Evolutionary conservation across 371 early-diverging fungal genomes (phyloP).

Genomic region (Nematocida sp.): DNA sequence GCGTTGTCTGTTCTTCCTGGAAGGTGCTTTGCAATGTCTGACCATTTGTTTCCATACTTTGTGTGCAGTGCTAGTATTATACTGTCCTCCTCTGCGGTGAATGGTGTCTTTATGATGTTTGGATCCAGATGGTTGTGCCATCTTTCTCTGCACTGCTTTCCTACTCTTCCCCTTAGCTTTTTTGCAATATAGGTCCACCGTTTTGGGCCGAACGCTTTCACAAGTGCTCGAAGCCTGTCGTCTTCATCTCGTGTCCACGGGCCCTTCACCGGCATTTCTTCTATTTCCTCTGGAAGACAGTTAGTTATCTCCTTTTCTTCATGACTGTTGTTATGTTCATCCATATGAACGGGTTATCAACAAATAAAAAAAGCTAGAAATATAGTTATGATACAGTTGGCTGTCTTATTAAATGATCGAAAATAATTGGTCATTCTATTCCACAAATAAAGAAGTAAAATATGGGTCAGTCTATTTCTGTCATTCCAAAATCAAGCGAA

Average conservation of each 20-base stretch:
- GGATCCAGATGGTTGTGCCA: conserved; percentile 72
- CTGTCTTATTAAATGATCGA: conserved; percentile 16
- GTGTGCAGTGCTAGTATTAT: conserved; percentile 66
- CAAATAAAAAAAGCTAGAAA: conserved; percentile 60
- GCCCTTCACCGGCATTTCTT: conserved; percentile 65
- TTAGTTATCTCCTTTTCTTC: conserved; percentile 22
- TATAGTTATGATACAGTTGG: conserved; percentile 50
- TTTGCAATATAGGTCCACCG: conserved; percentile 71
- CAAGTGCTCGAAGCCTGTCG: conserved; percentile 58
- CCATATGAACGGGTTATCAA: conserved; percentile 63
- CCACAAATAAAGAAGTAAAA: not conserved
- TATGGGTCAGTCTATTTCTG: too few species aligned
- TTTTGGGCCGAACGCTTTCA: conserved; percentile 65
- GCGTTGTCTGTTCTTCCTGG: conserved; percentile 71
- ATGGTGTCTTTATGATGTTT: conserved; percentile 69
- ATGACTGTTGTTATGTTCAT: conserved; percentile 51
- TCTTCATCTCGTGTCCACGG: conserved; percentile 71
- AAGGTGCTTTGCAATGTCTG: conserved; percentile 68
- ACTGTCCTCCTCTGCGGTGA: conserved; percentile 66
- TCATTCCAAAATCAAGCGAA: too few species aligned
- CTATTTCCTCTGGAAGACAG: conserved; percentile 16
- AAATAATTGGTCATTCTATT: conserved; percentile 5
- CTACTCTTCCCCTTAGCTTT: conserved; percentile 65
- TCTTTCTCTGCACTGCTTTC: conserved; percentile 71
- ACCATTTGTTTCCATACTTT: conserved; percentile 70